Percentiles rank a stretch among this genome's conserved stretches.
Conservation (phyloP, 2,329 filamentous ascomycete genomes). For the Colletotrichum sp. region DNA sequence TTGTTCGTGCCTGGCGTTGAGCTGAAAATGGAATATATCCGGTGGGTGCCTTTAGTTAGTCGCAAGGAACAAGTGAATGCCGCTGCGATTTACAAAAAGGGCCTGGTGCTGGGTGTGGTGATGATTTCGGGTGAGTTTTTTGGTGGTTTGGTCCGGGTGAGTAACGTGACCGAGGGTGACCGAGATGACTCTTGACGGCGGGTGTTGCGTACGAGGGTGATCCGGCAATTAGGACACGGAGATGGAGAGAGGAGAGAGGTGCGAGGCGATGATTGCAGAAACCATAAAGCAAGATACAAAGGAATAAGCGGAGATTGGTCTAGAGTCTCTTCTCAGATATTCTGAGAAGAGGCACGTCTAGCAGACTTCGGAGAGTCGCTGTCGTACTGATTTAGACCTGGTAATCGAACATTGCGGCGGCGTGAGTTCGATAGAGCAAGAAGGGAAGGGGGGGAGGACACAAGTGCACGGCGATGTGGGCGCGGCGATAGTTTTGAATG, state of each 20-base stretch:
- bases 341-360: conserved; percentile 30
- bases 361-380: conserved; percentile 63
- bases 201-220: conserved; percentile 21
- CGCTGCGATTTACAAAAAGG: conserved; percentile 39
- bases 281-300: conserved; percentile 24
- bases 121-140: not conserved
- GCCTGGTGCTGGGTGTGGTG: conserved; percentile 16
- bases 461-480: conserved; percentile 30
- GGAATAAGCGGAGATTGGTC: conserved; percentile 37
- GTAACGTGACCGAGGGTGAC: conserved; percentile 20
- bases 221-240: conserved; percentile 19
- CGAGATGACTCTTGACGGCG: conserved; percentile 21
- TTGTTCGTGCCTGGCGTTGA: conserved; percentile 7
- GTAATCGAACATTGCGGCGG: conserved; percentile 59
- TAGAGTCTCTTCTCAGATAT: conserved; percentile 30
- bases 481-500: conserved; percentile 39
- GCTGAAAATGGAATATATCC: conserved; percentile 6
- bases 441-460: conserved; percentile 39
- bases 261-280: conserved; percentile 19
- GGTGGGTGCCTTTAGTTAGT: conserved; percentile 24
- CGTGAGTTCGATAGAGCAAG: conserved; percentile 50
- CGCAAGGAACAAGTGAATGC: conserved; percentile 59
- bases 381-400: conserved; percentile 53
- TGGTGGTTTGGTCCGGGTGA: conserved; percentile 8
- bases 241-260: conserved; percentile 16